Evolutionary conservation across 352 stramenopile genomes (phyloP).

Genomic region (Pythium plurisporium): DNA sequence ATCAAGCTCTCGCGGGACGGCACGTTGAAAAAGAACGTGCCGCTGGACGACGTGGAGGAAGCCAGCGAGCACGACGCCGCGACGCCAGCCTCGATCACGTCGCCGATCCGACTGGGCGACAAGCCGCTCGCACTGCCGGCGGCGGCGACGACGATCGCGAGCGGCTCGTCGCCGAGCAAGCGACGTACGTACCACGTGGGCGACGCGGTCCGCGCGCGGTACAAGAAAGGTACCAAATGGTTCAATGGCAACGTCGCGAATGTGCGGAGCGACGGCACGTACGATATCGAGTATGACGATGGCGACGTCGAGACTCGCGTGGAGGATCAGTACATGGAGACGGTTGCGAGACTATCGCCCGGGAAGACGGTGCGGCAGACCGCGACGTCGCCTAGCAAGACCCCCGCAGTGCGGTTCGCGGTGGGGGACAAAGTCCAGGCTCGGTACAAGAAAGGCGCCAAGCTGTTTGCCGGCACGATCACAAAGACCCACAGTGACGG

Average conservation of each 20-base stretch:
- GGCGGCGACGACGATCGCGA: slow-evolving; percentile 2
- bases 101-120: slow-evolving; percentile 38
- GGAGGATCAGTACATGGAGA: slow-evolving; percentile 2
- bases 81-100: slow-evolving; percentile 10
- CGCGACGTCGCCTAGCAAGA: not conserved
- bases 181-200: slow-evolving; percentile 4
- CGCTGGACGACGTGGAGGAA: slow-evolving; percentile 53
- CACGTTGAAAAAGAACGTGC: slow-evolving; percentile 62
- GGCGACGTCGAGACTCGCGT: slow-evolving; percentile 7
- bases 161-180: not conserved
- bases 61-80: slow-evolving; percentile 30
- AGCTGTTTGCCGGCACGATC: slow-evolving; percentile 53
- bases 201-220: slow-evolving; percentile 36
- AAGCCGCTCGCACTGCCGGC: slow-evolving; percentile 9
- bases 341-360: not conserved
- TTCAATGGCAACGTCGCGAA: slow-evolving; percentile 51
- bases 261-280: slow-evolving; percentile 58
- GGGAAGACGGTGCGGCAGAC: not conserved
- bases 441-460: slow-evolving; percentile 46
- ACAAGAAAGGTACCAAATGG: slow-evolving; percentile 44
- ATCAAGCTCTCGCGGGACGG: slow-evolving; percentile 62
- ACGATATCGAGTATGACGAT: slow-evolving; percentile 61
- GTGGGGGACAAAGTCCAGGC: slow-evolving; percentile 34
- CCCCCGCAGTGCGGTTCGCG: slow-evolving; percentile 1
- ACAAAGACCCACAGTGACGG: slow-evolving; percentile 40